Conservation (phyloP, 163 green algal species). For the Chlamydomonas reinhardtii region DNA sequence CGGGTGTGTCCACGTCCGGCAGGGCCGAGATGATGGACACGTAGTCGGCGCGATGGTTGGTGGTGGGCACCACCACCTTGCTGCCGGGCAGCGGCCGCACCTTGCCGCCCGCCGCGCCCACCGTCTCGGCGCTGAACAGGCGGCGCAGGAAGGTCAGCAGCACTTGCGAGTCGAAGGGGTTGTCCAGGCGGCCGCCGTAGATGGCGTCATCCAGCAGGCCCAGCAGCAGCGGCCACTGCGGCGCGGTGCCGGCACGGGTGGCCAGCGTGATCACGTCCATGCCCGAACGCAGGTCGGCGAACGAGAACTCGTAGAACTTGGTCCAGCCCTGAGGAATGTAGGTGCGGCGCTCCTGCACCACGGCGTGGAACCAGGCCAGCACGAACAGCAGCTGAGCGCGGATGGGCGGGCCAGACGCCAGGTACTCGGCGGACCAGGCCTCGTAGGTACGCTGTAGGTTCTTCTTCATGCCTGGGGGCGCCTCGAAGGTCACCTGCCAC, state of each 20-base stretch:
- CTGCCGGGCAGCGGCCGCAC: slow-evolving; percentile 67
- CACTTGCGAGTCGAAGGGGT: slow-evolving; percentile 71
- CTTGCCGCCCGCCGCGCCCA: slow-evolving; percentile 49
- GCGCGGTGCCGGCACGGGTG: background rate
- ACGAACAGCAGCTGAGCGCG: slow-evolving; percentile 86
- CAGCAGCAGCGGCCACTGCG: slow-evolving; percentile 78
- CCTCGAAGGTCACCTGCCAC: slow-evolving; percentile 83
- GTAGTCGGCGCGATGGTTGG: slow-evolving; percentile 62
- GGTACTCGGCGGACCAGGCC: slow-evolving; percentile 69
- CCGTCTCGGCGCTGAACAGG: slow-evolving; percentile 71
- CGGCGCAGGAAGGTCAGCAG: slow-evolving; percentile 75
- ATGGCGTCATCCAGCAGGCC: slow-evolving; percentile 85
- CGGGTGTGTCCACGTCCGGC: slow-evolving; percentile 72
- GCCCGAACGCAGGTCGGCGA: slow-evolving; percentile 79
- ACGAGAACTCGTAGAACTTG: slow-evolving; percentile 89
- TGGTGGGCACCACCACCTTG: slow-evolving; percentile 63
- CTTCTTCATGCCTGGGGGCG: slow-evolving; percentile 85
- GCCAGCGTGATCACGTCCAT: slow-evolving; percentile 75
- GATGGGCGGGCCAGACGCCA: slow-evolving; percentile 65
- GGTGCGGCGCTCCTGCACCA: slow-evolving; percentile 81
- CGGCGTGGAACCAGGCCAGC: slow-evolving; percentile 89
- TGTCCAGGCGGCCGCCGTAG: slow-evolving; percentile 87
- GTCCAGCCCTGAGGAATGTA: slow-evolving; percentile 88
- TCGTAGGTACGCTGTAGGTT: slow-evolving; percentile 87
- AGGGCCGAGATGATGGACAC: slow-evolving; percentile 59